Evolutionary conservation across 2,329 filamentous ascomycete species (phyloP), one percentile per base, ranked within the genome.

Genomic region (Aspergillus pseudotamarii): DNA sequence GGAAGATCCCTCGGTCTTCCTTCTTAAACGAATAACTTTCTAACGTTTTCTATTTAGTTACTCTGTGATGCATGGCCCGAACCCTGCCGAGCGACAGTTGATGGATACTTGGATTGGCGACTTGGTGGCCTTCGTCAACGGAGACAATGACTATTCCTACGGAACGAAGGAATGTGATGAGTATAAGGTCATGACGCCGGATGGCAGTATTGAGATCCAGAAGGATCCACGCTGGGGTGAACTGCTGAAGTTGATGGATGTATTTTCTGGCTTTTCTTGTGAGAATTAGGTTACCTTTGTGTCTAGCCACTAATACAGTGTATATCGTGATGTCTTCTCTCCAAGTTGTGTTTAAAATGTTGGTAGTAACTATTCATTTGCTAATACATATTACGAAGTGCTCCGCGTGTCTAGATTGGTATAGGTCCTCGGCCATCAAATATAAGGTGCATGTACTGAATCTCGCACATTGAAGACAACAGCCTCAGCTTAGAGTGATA

Each of bases 51-150:
- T 1, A 19, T 12, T 10, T 21, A 61, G 80, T 58, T 82, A 78
- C 62, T 74, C 77, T 0, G 76, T 82, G 14, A 71, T 73, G 50
- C 76, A 81, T 62, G 76, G 78, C 0, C 79, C 79, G 5, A 81
- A 73, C 0, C 34, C 62, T 0, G 61, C 70, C 12, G 79, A 82
- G 62, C 64, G 67, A 19, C 36, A 60, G 1, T 60, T 81, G 34
- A 79, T 81, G 79, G 63, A 76, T 12, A 69, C 75, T 14, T 81
- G 79, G 79, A 76, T 81, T 6, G 36, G 68, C 2, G 75, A 76
- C 14, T 62, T 82, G 0, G 71, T 75, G 6, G 76, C 77, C 0
- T 80, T 82, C 57, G 77, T 81, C 1, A 72, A 75, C 12, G 66
- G 73, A 10, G 69, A 76, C 23, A 46, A 66, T 2, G 64, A 46